Evolutionary conservation across 352 stramenopile genomes (phyloP).

Genomic region (Globisporangium uncinulatum): DNA sequence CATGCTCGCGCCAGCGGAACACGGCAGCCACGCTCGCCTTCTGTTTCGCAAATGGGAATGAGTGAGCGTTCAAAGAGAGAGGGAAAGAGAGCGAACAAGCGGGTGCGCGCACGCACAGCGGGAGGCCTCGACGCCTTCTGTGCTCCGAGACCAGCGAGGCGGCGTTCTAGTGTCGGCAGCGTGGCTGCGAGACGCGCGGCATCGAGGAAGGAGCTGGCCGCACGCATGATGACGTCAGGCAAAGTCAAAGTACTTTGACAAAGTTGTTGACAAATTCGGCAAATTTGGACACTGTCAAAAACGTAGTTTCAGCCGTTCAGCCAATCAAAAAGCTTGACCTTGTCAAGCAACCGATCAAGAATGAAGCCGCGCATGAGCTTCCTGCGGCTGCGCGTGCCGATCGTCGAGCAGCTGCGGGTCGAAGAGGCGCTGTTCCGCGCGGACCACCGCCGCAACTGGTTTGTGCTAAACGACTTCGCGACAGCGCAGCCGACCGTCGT

Average conservation of each 20-base stretch:
- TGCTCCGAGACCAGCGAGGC: slow-evolving; percentile 31
- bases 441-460: slow-evolving; percentile 77
- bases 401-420: slow-evolving; percentile 83
- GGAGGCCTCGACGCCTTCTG: slow-evolving; percentile 20
- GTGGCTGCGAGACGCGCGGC: slow-evolving; percentile 35
- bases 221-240: neutral
- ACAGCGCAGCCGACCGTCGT: slow-evolving; percentile 83
- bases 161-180: slow-evolving; percentile 51
- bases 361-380: slow-evolving; percentile 59
- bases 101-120: slow-evolving; percentile 40
- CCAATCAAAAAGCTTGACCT: slow-evolving; percentile 4
- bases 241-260: too few species aligned
- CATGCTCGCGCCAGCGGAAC: slow-evolving; percentile 72
- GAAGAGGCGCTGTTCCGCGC: slow-evolving; percentile 93
- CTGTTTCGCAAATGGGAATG: slow-evolving; percentile 17
- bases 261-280: too few species aligned
- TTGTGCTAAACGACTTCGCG: slow-evolving; percentile 64
- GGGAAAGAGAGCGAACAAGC: neutral
- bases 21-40: slow-evolving; percentile 70
- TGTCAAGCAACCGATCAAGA: neutral
- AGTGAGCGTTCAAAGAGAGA: too few species aligned
- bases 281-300: too few species aligned
- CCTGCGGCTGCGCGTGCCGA: slow-evolving; percentile 60
- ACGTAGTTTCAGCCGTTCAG: neutral
- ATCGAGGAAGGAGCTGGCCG: slow-evolving; percentile 21